Conservation (phyloP, 768 basidiomycete genomes). For the Lactarius hengduanensis region DNA sequence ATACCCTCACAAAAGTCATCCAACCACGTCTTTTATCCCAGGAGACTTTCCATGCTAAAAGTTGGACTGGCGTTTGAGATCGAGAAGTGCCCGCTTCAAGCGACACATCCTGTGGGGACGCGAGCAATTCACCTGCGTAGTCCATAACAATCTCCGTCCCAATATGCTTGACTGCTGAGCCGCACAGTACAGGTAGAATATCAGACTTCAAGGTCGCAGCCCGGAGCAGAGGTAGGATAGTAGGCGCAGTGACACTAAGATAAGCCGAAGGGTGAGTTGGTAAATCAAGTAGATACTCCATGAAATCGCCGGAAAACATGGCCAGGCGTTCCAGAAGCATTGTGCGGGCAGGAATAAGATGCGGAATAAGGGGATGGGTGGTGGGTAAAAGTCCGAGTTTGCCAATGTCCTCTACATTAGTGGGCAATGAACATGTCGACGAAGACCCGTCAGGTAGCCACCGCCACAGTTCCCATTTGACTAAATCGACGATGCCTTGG, state of each 20-base stretch:
- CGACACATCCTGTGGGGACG: conserved; percentile 69
- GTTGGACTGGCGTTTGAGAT: conserved; percentile 50
- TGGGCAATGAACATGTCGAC: conserved; percentile 49
- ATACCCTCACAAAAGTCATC: conserved; percentile 92
- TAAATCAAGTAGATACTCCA: conserved; percentile 63
- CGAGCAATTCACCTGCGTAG: conserved; percentile 76
- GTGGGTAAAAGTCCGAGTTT: conserved; percentile 47
- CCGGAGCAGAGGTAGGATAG: conserved; percentile 65
- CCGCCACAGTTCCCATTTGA: conserved; percentile 82
- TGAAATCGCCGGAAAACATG: conserved; percentile 78
- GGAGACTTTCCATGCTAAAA: conserved; percentile 85
- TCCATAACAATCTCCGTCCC: conserved; percentile 82
- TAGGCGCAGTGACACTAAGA: conserved; percentile 51
- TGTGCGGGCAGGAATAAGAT: conserved; percentile 64
- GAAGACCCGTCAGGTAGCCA: conserved; percentile 56
- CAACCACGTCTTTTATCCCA: conserved; percentile 84
- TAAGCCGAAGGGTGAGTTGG: conserved; percentile 62
- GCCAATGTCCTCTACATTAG: conserved; percentile 44
- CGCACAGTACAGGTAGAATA: conserved; percentile 78
- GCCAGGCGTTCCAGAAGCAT: conserved; percentile 75
- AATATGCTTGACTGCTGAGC: conserved; percentile 76
- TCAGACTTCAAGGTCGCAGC: conserved; percentile 61
- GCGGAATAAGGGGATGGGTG: conserved; percentile 65
- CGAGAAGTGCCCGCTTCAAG: conserved; percentile 46
- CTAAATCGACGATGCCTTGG: conserved; percentile 79